Percentiles rank a stretch among this genome's conserved stretches.
Conservation (phyloP, 345 rosid genomes). For the Crucihimalaya himalaica region DNA sequence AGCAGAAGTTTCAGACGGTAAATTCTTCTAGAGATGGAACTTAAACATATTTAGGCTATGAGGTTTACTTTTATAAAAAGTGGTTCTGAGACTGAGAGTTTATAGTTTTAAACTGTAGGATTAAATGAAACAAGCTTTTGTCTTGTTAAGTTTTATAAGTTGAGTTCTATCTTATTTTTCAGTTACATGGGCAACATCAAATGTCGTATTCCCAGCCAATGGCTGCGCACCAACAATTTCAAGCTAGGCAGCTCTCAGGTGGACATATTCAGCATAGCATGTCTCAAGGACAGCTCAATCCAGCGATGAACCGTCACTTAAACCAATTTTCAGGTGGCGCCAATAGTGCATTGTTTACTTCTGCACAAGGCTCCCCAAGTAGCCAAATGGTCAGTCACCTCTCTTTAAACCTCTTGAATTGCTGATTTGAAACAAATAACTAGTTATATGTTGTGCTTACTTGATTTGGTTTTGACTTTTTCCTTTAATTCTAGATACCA, state of each 20-base stretch:
- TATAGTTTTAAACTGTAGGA: not conserved
- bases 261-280: slow-evolving; percentile 79
- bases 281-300: slow-evolving; percentile 87
- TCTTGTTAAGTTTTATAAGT: not conserved
- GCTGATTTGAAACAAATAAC: not conserved
- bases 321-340: slow-evolving; percentile 78
- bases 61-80: not conserved
- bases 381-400: slow-evolving; percentile 70
- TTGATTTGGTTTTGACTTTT: not conserved
- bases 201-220: slow-evolving; percentile 86
- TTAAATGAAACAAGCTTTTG: not conserved
- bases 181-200: slow-evolving; percentile 87
- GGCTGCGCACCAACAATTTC: slow-evolving; percentile 80
- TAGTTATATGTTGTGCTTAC: slow-evolving; percentile 10
- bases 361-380: slow-evolving; percentile 84
- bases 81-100: not conserved
- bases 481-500: slow-evolving; percentile 56
- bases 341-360: slow-evolving; percentile 74
- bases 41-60: not conserved
- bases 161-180: not conserved
- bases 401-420: slow-evolving; percentile 11
- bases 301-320: slow-evolving; percentile 79
- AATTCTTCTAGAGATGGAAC: not conserved
- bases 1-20: slow-evolving; percentile 77
- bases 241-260: slow-evolving; percentile 74